Percentiles rank a stretch among this genome's conserved stretches.
Conservation (phyloP, 2,329 filamentous ascomycete genomes). For the Colletotrichum tamarilloi region DNA sequence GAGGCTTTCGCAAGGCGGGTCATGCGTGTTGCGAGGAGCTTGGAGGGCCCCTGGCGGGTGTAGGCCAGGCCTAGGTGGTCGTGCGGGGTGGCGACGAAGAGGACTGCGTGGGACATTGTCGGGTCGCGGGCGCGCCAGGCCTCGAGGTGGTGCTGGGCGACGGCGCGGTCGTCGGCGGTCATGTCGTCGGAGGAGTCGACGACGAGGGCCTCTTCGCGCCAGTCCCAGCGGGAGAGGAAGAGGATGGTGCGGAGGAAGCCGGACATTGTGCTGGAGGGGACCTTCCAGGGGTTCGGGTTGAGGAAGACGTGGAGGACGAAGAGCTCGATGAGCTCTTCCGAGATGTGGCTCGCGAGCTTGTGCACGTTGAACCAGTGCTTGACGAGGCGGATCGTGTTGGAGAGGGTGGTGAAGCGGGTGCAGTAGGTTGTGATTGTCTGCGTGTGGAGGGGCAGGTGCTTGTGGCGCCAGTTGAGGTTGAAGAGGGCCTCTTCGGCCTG, state of each 20-base stretch:
- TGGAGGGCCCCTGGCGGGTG: slow-evolving; percentile 77
- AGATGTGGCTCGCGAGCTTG: slow-evolving; percentile 80
- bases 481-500: slow-evolving; percentile 77
- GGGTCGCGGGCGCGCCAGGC: slow-evolving; percentile 91
- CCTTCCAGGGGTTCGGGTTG: slow-evolving; percentile 82
- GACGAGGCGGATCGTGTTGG: slow-evolving; percentile 82
- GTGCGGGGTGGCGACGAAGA: slow-evolving; percentile 84
- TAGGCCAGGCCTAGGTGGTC: slow-evolving; percentile 84
- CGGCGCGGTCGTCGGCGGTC: slow-evolving; percentile 67
- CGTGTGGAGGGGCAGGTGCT: slow-evolving; percentile 80
- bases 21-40: slow-evolving; percentile 86
- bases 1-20: slow-evolving; percentile 84
- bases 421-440: slow-evolving; percentile 84
- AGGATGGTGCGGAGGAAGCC: slow-evolving; percentile 85
- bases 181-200: slow-evolving; percentile 79
- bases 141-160: slow-evolving; percentile 78
- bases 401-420: slow-evolving; percentile 83
- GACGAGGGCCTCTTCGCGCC: slow-evolving; percentile 84
- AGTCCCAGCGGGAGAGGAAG: slow-evolving; percentile 90
- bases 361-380: slow-evolving; percentile 93
- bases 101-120: slow-evolving; percentile 82
- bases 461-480: slow-evolving; percentile 76
- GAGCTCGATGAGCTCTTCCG: slow-evolving; percentile 86
- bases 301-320: slow-evolving; percentile 83
- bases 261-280: slow-evolving; percentile 79